Conservation (phyloP, 2,329 filamentous ascomycete genomes). For the Epichloe sibirici region DNA sequence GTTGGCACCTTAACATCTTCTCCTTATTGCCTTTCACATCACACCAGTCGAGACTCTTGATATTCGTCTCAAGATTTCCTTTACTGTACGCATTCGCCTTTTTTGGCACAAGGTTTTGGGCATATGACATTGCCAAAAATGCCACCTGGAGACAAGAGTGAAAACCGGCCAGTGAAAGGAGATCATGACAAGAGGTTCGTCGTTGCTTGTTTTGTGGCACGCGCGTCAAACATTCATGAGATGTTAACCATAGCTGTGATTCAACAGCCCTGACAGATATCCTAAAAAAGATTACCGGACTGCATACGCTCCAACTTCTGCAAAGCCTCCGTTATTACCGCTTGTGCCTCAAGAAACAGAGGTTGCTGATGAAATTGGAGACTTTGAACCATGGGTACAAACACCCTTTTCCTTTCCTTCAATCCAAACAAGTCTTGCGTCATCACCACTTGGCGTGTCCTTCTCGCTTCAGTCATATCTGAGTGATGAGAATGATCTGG, state of each 20-base stretch:
- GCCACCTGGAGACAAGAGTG: background rate
- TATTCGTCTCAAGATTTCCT: background rate
- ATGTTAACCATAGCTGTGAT: background rate
- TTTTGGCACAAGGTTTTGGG: background rate
- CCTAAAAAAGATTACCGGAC: background rate
- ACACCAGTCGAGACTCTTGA: background rate
- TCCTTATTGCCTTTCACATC: background rate
- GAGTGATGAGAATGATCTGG: constrained; percentile 1
- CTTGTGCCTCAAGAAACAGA: constrained; percentile 1
- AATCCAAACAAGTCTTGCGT: background rate
- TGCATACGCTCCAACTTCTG: too few relatives aligned
- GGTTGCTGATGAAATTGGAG: background rate
- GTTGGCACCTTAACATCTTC: too few relatives aligned
- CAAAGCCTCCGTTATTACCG: constrained; percentile 1
- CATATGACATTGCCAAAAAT: background rate
- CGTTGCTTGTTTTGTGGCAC: background rate
- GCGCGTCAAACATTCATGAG: background rate
- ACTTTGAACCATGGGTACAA: background rate
- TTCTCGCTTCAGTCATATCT: constrained; percentile 3
- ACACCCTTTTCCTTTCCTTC: background rate
- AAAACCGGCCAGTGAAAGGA: background rate
- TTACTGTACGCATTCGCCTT: background rate
- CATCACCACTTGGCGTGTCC: background rate
- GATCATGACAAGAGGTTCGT: background rate
- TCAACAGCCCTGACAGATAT: background rate